Percentiles rank a stretch among this genome's conserved stretches.
Conservation (phyloP, 2,329 filamentous ascomycete species). For the Sporothrix schenckii region DNA sequence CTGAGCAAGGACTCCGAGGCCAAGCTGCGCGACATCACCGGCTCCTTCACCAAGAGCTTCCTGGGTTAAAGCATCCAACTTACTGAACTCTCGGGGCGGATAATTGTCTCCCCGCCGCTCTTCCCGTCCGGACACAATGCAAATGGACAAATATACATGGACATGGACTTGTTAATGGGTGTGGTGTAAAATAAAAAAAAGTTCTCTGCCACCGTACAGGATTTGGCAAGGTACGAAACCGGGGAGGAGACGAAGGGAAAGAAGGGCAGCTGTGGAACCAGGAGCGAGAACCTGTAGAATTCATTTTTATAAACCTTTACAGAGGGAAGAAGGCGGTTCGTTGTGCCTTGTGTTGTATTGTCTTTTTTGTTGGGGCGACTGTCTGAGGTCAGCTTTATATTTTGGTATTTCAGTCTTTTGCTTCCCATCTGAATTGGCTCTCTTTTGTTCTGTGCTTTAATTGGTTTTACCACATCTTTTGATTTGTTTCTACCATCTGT, state of each 20-base stretch:
- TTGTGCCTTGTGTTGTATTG: constrained; percentile 22
- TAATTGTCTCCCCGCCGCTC: constrained; percentile 23
- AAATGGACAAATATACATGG: constrained; percentile 22
- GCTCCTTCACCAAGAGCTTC: constrained; percentile 94
- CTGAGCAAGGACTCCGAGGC: constrained; percentile 92
- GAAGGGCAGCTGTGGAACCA: constrained; percentile 25
- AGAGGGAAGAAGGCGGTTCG: constrained; percentile 39
- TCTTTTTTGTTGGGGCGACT: constrained; percentile 25
- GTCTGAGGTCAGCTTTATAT: constrained; percentile 41
- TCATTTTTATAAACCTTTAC: constrained; percentile 28
- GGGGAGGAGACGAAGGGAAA: constrained; percentile 1
- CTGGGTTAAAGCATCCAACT: constrained; percentile 51
- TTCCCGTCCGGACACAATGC: constrained; percentile 26
- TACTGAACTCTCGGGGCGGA: constrained; percentile 15
- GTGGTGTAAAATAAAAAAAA: constrained; percentile 31
- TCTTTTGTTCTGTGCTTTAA: constrained; percentile 9
- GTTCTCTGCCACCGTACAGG: constrained; percentile 21
- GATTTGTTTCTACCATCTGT: constrained; percentile 46
- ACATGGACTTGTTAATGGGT: constrained; percentile 30
- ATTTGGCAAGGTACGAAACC: constrained; percentile 15
- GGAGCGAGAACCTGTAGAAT: constrained; percentile 29
- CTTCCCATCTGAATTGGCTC: constrained; percentile 28
- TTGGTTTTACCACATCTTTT: not conserved
- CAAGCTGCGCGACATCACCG: constrained; percentile 76
- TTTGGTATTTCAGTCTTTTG: constrained; percentile 43